Evolutionary conservation across 768 basidiomycete genomes (phyloP).

Genomic region (Tephrocybe rancida): DNA sequence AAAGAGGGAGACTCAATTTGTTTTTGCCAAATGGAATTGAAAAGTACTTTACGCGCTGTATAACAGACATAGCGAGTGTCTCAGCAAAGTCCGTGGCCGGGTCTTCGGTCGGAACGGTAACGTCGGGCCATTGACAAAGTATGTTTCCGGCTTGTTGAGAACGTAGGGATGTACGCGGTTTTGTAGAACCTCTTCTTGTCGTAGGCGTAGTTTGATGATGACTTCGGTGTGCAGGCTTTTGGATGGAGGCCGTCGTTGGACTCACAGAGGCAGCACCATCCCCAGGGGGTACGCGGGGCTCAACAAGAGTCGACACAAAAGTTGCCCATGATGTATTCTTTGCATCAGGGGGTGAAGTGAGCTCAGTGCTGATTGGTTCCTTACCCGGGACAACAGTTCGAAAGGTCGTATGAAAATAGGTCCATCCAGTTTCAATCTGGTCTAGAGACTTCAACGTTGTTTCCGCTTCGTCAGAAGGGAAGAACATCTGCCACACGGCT

Average conservation of each 20-base stretch:
- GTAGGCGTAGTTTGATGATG: too few species aligned
- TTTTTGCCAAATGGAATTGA: background rate
- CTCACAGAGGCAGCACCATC: too few species aligned
- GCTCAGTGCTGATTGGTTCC: background rate
- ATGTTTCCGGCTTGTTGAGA: background rate
- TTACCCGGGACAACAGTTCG: background rate
- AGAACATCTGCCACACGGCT: slow-evolving; percentile 11
- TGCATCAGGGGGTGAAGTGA: background rate
- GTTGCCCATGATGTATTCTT: background rate
- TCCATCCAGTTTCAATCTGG: background rate
- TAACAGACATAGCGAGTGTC: background rate
- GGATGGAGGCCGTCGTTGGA: too few species aligned
- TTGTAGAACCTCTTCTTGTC: too few species aligned
- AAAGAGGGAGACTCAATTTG: background rate
- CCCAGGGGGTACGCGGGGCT: too few species aligned
- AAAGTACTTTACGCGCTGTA: background rate
- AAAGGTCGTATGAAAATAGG: background rate
- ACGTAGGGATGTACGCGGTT: too few species aligned
- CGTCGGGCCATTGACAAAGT: background rate
- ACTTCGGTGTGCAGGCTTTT: too few species aligned
- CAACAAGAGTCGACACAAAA: background rate
- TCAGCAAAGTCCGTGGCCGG: background rate
- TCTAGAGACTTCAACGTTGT: background rate
- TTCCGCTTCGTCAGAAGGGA: slow-evolving; percentile 2
- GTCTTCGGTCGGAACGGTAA: background rate